phyloP scores from a whole-genome alignment of 768 basidiomycete genomes.

The Neoboletus subvelutipes region DNA sequence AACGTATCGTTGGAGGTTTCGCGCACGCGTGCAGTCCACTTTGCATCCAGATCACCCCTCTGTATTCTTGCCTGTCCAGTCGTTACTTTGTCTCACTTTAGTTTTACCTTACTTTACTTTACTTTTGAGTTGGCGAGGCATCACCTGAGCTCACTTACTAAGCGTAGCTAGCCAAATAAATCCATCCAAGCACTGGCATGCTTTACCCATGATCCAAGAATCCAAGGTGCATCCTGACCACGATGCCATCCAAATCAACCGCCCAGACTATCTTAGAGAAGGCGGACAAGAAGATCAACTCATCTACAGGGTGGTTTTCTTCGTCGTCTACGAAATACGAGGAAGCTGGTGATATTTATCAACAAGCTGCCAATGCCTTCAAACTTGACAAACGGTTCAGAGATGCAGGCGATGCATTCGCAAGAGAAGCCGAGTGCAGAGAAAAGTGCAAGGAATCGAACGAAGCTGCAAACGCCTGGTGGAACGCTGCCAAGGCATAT shows the following conservation, averaged over 20 bases:
- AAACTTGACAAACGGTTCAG: constrained; percentile 91
- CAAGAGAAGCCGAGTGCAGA: constrained; percentile 92
- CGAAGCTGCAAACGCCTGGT: constrained; percentile 98
- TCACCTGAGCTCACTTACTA: too few relatives aligned
- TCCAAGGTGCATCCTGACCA: constrained; percentile 9
- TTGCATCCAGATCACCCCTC: too few relatives aligned
- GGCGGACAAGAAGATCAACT: constrained; percentile 89
- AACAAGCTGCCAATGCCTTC: constrained; percentile 91
- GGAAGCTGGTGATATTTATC: constrained; percentile 94
- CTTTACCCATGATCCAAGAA: background rate
- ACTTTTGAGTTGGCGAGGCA: too few relatives aligned
- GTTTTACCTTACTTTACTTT: too few relatives aligned
- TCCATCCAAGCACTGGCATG: too few relatives aligned
- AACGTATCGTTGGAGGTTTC: too few relatives aligned
- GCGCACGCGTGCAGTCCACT: too few relatives aligned
- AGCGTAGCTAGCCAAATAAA: too few relatives aligned
- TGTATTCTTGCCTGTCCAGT: too few relatives aligned
- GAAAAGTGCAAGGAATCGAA: constrained; percentile 84
- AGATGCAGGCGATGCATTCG: constrained; percentile 89
- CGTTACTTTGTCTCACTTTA: too few relatives aligned
- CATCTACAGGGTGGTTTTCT: constrained; percentile 86
- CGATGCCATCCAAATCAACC: constrained; percentile 74
- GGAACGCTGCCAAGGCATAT: constrained; percentile 96
- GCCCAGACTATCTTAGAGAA: constrained; percentile 77
- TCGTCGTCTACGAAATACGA: constrained; percentile 83